Percentiles rank a stretch among this genome's conserved stretches.
Evolutionary conservation across 371 early-diverging fungal species (phyloP).

Genomic region (Choanephora cucurbitarum): DNA sequence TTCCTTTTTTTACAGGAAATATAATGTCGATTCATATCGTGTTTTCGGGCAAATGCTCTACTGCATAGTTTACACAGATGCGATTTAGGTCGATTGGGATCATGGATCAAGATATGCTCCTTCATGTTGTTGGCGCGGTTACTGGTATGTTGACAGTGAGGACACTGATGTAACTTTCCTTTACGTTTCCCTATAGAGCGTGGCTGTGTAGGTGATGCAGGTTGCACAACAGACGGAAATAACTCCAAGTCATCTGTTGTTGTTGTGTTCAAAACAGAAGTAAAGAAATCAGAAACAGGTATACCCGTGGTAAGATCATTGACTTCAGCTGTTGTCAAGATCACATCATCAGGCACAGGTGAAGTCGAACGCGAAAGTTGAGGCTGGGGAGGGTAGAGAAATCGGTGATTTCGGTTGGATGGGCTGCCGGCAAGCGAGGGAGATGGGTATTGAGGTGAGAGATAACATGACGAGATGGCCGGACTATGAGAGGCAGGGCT

Average conservation of each 20-base stretch:
- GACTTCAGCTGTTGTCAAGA: constrained; percentile 21
- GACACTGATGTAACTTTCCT: constrained; percentile 32
- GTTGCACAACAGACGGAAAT: constrained; percentile 15
- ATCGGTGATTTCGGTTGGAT: constrained; percentile 6
- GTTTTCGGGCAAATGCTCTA: constrained; percentile 67
- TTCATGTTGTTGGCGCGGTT: constrained; percentile 47
- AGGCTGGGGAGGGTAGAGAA: constrained; percentile 1
- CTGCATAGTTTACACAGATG: constrained; percentile 48
- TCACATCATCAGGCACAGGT: constrained; percentile 25
- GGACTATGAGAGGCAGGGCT: constrained; percentile 9
- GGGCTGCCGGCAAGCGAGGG: constrained; percentile 19
- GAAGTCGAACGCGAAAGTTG: constrained; percentile 16
- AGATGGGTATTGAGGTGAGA: constrained; percentile 18
- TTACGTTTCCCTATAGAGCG: constrained; percentile 6
- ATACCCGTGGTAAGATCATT: constrained; percentile 8
- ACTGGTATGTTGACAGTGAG: constrained; percentile 37
- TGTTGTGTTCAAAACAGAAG: constrained; percentile 4
- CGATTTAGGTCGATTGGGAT: constrained; percentile 41
- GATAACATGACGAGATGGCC: constrained; percentile 12
- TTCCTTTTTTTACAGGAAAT: constrained; percentile 18
- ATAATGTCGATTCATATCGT: constrained; percentile 69
- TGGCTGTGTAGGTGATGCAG: constrained; percentile 14
- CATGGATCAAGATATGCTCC: constrained; percentile 46
- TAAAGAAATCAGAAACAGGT: constrained; percentile 3
- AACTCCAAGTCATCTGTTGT: constrained; percentile 13